phyloP scores from a whole-genome alignment of 2,329 filamentous ascomycete species.

The Neofusicoccum parvum region DNA sequence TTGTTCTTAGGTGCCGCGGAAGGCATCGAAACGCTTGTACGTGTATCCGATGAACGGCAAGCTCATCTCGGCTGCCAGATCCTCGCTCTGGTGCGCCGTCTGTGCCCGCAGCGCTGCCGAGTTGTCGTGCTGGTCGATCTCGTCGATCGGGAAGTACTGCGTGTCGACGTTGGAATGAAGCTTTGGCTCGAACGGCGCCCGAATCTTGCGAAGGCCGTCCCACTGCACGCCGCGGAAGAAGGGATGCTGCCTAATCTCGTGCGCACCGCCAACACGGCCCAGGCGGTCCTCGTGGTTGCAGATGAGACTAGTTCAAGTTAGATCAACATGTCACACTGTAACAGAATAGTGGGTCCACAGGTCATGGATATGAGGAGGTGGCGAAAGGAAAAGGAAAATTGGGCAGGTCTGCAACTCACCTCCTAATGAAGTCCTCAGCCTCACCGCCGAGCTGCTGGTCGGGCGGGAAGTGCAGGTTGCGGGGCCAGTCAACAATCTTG shows the following conservation, averaged over 20 bases:
- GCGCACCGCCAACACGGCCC: slow-evolving; percentile 76
- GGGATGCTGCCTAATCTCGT: slow-evolving; percentile 88
- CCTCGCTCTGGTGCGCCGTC: slow-evolving; percentile 62
- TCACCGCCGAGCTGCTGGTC: slow-evolving; percentile 87
- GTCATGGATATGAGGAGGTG: not conserved
- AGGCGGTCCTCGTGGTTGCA: slow-evolving; percentile 93
- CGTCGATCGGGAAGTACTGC: slow-evolving; percentile 97
- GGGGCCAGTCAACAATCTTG: slow-evolving; percentile 98
- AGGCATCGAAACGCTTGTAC: slow-evolving; percentile 91
- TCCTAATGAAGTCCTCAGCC: slow-evolving; percentile 89
- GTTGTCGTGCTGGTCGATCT: slow-evolving; percentile 96
- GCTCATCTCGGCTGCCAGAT: slow-evolving; percentile 91
- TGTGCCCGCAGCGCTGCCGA: slow-evolving; percentile 84
- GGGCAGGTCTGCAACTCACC: slow-evolving; percentile 55
- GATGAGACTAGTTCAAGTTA: slow-evolving; percentile 66
- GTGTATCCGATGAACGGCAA: slow-evolving; percentile 96
- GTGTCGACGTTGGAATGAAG: slow-evolving; percentile 93
- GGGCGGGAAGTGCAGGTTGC: slow-evolving; percentile 93
- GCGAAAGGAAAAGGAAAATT: slow-evolving; percentile 23
- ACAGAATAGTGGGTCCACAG: not conserved
- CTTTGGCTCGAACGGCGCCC: slow-evolving; percentile 93
- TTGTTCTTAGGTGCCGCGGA: slow-evolving; percentile 43
- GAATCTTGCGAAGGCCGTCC: slow-evolving; percentile 87
- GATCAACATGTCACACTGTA: slow-evolving; percentile 25
- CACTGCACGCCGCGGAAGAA: slow-evolving; percentile 98